Evolutionary conservation across 176 grass and related monocot species (phyloP).

Genomic region (Rhynchospora tenuis): DNA sequence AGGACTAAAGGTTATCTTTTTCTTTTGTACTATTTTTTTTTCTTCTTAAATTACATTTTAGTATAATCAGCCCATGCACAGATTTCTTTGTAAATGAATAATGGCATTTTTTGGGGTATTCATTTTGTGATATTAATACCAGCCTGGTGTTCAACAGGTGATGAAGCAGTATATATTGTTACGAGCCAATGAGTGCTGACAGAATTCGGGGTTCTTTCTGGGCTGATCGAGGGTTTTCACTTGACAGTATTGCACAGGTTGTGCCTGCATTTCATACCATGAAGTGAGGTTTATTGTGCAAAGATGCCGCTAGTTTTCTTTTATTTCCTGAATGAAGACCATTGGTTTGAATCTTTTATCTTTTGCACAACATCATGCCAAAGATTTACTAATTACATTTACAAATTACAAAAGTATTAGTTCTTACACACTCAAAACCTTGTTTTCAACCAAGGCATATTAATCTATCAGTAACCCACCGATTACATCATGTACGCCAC

Average conservation of each 20-base stretch:
- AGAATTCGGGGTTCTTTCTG: background rate
- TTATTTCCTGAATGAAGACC: background rate
- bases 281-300: background rate
- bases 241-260: background rate
- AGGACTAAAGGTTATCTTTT: background rate
- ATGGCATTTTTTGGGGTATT: background rate
- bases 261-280: background rate
- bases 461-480: background rate
- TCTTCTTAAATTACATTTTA: background rate
- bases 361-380: background rate
- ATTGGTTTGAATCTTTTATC: background rate
- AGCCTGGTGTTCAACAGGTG: background rate
- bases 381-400: background rate
- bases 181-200: background rate
- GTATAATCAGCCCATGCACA: background rate
- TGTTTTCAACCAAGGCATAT: background rate
- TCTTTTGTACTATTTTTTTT: background rate
- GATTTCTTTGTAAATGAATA: conserved; percentile 21
- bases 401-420: background rate
- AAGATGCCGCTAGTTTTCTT: background rate
- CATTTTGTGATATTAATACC: background rate
- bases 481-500: background rate
- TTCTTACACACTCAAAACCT: background rate
- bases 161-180: background rate
- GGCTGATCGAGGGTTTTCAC: background rate